Evolutionary conservation across 73 alveolate genomes (phyloP), one percentile per base, ranked within the genome.

Genomic region (Blepharisma japonicum): DNA sequence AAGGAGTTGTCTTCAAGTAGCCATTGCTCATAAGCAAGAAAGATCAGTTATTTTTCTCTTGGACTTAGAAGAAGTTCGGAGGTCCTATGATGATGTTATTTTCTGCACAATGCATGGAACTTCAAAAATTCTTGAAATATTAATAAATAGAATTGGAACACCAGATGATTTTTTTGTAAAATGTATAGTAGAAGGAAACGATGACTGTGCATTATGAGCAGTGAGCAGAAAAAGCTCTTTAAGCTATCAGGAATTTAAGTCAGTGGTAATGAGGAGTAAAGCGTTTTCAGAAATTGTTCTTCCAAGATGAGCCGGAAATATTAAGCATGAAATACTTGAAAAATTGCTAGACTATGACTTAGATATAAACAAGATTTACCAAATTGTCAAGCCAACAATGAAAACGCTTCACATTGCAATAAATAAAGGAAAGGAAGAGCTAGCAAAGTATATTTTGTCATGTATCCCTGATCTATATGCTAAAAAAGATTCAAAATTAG

Each of bases 1-100:
- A 23, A 90, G 97, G 79, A 83, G 42, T 32, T 32, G 42, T 32
- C 42, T 32, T 32, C 42, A 32, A 32, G 42, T 32, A 32, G 42
- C 42, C 42, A 32, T 32, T 32, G 42, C 42, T 32, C 42, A 32
- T 32, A 3, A 32, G 42, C 42, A 32, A 32, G 42, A 32, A 32
- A 32, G 42, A 32, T 32, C 42, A 1, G 42, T 32, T 32, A 32
- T 32, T 32, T 32, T 32, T 32, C 42, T 32, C 5, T 3, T 32
- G 0, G 42, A 32, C 42, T 32, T 32, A 32, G 18, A 61, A 25
- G 74, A 39, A 9, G 46, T 61, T n/a, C 11, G 2, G 46, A 2
- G 47, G 5, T 14, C 14, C 0, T 2, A 18, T 9, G 2, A 2
- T 11, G 74, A 61, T 9, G 11, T 18, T 14, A 61, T 61, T 9